A percentile compares a stretch with the other conserved stretches of the same genome.
Conservation (phyloP, 129 eudicot species). For the sunflower (Helianthus annuus) region HanXRQr2.0-SUNRISE NC_035448.2:136174613-136175112, state of each 20-base stretch:
- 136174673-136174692: constrained; percentile 53
- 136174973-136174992: constrained; percentile 91
- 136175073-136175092: not conserved
- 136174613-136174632: constrained; percentile 12
- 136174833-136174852: constrained; percentile 58
- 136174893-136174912: constrained; percentile 98
- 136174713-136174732: constrained; percentile 55
- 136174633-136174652: constrained; percentile 9
- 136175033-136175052: constrained; percentile 20
- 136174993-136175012: constrained; percentile 89
- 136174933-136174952: constrained; percentile 96
- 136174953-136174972: constrained; percentile 89
- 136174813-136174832: constrained; percentile 45
- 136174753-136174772: too few relatives aligned
- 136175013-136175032: constrained; percentile 77
- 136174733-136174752: not conserved
- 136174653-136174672: constrained; percentile 34
- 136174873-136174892: constrained; percentile 63
- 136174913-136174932: constrained; percentile 93
- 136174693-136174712: constrained; percentile 84
- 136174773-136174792: constrained; percentile 18
- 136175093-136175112: too few relatives aligned
- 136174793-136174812: constrained; percentile 76
- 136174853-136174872: constrained; percentile 31
- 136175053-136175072: not conserved